Percentiles rank a stretch among this genome's conserved stretches.
phyloP scores from a whole-genome alignment of 2,329 filamentous ascomycete genomes.

The Neospermospora avenae region DNA sequence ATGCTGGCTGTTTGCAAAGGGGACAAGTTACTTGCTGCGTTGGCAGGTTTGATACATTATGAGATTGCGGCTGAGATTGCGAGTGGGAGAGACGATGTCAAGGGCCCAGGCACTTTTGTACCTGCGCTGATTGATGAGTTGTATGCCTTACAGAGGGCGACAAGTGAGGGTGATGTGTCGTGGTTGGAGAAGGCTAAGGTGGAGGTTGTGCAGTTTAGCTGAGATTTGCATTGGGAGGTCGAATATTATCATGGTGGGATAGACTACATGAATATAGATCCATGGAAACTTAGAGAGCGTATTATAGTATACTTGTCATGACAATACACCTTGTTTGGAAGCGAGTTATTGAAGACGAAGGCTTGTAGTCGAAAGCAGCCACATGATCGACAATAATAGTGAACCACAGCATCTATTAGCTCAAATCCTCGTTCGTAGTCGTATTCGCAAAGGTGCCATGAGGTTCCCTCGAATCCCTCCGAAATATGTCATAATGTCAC shows the following conservation, averaged over 20 bases:
- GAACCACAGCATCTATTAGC: too few relatives aligned
- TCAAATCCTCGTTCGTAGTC: too few relatives aligned
- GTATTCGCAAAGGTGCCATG: too few relatives aligned
- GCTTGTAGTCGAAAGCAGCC: too few relatives aligned
- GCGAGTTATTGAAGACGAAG: too few relatives aligned
- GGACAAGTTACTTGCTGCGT: slow-evolving; percentile 67
- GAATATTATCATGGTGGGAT: not conserved
- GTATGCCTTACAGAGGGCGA: slow-evolving; percentile 47
- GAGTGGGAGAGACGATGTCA: slow-evolving; percentile 65
- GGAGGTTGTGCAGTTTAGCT: slow-evolving; percentile 34
- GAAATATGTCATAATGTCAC: too few relatives aligned
- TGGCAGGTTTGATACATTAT: slow-evolving; percentile 73
- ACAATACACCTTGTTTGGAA: not conserved
- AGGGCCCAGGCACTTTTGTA: slow-evolving; percentile 82
- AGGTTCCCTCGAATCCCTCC: too few relatives aligned
- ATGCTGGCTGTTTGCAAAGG: slow-evolving; percentile 60
- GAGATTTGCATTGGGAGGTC: not conserved
- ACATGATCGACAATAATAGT: not conserved
- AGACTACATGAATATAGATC: not conserved
- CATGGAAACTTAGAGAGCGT: not conserved
- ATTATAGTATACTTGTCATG: not conserved
- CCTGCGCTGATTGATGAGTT: slow-evolving; percentile 78
- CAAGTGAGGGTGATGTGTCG: slow-evolving; percentile 43
- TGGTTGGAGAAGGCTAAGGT: slow-evolving; percentile 55
- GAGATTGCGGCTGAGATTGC: slow-evolving; percentile 62